These are phyloP conservation scores for Cystobasidiaceae sp. DNA, from an alignment of 1,284 basidiomycete genomes.

Conservation along the genomic window DNA sequence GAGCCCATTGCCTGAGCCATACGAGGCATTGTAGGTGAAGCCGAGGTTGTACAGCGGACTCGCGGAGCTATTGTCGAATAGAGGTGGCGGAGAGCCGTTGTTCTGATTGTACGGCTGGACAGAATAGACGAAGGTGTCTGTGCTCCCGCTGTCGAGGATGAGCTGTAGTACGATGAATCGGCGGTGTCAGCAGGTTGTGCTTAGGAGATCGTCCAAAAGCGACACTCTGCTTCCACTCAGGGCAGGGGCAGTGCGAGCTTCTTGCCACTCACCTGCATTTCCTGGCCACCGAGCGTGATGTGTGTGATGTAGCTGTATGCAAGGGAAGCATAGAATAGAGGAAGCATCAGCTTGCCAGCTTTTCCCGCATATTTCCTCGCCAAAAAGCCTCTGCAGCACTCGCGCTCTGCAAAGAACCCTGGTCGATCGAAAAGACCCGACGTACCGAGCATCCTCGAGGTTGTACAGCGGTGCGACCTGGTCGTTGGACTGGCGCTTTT, in stretches of 20 bases:
- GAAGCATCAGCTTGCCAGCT: no score
- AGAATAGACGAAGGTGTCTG: constrained; percentile 31
- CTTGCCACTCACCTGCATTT: constrained; percentile 16
- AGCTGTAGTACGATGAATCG: no score
- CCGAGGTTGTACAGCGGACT: constrained; percentile 15
- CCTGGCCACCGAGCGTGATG: constrained; percentile 21
- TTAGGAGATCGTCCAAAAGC: no score
- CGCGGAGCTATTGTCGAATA: constrained; percentile 26
- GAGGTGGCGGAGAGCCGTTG: constrained; percentile 5
- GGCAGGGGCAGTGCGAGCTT: no score
- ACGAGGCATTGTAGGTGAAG: constrained; percentile 19
- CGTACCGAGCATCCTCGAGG: constrained; percentile 26
- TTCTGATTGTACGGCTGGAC: constrained; percentile 28
- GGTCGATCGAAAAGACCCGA: no score
- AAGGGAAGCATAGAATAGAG: neutral
- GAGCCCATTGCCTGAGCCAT: constrained; percentile 27
- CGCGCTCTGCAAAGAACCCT: no score
- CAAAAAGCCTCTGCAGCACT: no score
- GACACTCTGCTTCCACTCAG: no score
- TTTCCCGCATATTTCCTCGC: no score
- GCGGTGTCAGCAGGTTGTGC: no score
- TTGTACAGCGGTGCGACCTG: constrained; percentile 23
- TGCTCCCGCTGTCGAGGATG: constrained; percentile 29
- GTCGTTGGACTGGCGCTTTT: constrained; percentile 17
- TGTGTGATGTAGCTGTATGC: constrained; percentile 21